A percentile compares a stretch with the other conserved stretches of the same genome.
Evolutionary conservation across 139 green algal species (phyloP).

Genomic region (Coelastrella sp.): DNA sequence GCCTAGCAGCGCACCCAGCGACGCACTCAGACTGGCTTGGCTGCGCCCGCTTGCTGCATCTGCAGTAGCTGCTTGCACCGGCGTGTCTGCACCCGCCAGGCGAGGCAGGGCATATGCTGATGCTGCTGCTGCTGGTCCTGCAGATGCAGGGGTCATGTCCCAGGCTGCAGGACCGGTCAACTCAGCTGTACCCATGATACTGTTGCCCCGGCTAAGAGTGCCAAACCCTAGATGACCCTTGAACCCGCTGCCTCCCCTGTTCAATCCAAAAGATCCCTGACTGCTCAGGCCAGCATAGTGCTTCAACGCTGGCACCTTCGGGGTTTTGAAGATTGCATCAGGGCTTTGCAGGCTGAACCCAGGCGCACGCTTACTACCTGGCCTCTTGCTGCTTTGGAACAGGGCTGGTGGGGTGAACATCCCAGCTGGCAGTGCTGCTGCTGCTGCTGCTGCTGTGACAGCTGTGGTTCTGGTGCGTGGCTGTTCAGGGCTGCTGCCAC

Average conservation of each 20-base stretch:
- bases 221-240: neutral
- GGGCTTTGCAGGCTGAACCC: neutral
- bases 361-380: neutral
- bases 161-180: neutral
- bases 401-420: neutral
- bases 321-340: constrained; percentile 11
- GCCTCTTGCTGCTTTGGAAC: neutral
- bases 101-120: neutral
- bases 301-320: neutral
- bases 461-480: neutral
- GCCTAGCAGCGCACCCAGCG: neutral
- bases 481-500: neutral
- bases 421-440: neutral
- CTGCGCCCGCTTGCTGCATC: neutral
- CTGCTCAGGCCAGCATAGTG: neutral
- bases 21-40: no score
- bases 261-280: neutral
- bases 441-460: neutral
- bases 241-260: neutral
- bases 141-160: neutral
- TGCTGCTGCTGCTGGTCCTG: constrained; percentile 23
- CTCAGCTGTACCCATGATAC: neutral
- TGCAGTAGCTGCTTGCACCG: constrained; percentile 8
- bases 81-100: neutral
- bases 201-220: neutral